Conservation (phyloP, 768 basidiomycete genomes). For the Lactifluus volemus region DNA sequence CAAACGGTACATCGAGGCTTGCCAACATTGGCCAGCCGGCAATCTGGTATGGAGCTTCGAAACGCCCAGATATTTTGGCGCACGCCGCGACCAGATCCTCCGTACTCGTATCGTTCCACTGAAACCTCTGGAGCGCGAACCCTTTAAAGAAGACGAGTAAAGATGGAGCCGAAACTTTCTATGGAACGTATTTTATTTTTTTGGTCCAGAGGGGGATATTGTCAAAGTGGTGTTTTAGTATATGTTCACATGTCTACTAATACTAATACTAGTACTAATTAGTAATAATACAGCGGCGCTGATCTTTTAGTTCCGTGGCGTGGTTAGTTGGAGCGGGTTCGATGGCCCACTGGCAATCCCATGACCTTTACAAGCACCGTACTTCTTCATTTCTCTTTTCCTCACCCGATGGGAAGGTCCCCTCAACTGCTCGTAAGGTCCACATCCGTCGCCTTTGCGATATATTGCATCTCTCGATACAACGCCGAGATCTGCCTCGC, state of each 20-base stretch:
- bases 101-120: conserved; percentile 17
- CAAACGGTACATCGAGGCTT: conserved; percentile 42
- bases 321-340: not conserved
- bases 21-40: conserved; percentile 53
- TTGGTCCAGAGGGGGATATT: not conserved
- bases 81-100: conserved; percentile 41
- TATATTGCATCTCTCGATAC: conserved; percentile 60
- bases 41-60: conserved; percentile 66
- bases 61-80: conserved; percentile 59
- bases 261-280: not conserved
- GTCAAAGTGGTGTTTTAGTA: not conserved
- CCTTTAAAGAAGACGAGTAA: conserved; percentile 11
- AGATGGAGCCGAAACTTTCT: not conserved
- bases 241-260: too few relatives aligned
- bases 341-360: not conserved
- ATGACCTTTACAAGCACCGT: conserved; percentile 25
- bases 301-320: not conserved
- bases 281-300: not conserved
- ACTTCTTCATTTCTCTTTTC: conserved; percentile 52
- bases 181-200: not conserved
- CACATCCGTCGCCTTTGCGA: conserved; percentile 73
- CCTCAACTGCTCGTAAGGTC: conserved; percentile 50
- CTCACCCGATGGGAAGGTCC: conserved; percentile 40
- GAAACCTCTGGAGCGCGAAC: conserved; percentile 19
- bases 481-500: conserved; percentile 51